Conservation (phyloP, 1,284 basidiomycete genomes). For the Cutaneotrichosporon cutaneum region DNA sequence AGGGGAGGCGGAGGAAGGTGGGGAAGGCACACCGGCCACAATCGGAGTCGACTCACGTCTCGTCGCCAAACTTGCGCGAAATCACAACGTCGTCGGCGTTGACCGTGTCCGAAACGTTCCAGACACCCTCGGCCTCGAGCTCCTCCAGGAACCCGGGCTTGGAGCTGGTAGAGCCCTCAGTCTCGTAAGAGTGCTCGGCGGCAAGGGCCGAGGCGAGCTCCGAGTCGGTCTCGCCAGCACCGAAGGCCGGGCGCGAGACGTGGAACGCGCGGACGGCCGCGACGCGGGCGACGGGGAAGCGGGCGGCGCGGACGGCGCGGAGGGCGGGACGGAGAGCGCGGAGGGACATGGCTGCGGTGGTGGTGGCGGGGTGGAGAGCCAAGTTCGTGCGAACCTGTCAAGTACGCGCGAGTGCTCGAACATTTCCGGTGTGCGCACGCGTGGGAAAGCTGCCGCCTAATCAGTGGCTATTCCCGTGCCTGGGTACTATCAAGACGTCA, state of each 20-base stretch:
- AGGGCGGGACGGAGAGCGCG: constrained; percentile 35
- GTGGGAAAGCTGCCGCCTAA: neutral
- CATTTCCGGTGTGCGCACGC: neutral
- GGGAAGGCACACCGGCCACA: too few relatives aligned
- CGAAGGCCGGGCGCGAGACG: constrained; percentile 35
- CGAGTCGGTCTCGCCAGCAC: constrained; percentile 59
- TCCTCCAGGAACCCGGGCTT: constrained; percentile 73
- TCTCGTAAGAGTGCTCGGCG: constrained; percentile 84
- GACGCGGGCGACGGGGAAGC: constrained; percentile 21
- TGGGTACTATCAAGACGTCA: neutral
- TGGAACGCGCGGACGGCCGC: constrained; percentile 34
- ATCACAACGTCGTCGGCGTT: constrained; percentile 83
- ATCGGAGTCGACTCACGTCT: constrained; percentile 63
- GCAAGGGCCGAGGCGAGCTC: constrained; percentile 70
- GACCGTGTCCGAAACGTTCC: constrained; percentile 74
- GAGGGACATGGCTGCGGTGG: constrained; percentile 26
- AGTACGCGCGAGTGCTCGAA: neutral
- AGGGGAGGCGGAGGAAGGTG: neutral
- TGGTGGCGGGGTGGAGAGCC: constrained; percentile 2
- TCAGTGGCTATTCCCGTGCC: neutral
- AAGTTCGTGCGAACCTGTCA: neutral
- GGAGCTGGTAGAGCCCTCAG: constrained; percentile 60
- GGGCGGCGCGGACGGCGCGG: constrained; percentile 26
- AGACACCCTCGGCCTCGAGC: constrained; percentile 72
- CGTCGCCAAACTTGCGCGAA: constrained; percentile 82